These are phyloP conservation scores for Penicillium longicatenatum DNA, from an alignment of 495 filamentous ascomycete species.

Conservation along the genomic window DNA sequence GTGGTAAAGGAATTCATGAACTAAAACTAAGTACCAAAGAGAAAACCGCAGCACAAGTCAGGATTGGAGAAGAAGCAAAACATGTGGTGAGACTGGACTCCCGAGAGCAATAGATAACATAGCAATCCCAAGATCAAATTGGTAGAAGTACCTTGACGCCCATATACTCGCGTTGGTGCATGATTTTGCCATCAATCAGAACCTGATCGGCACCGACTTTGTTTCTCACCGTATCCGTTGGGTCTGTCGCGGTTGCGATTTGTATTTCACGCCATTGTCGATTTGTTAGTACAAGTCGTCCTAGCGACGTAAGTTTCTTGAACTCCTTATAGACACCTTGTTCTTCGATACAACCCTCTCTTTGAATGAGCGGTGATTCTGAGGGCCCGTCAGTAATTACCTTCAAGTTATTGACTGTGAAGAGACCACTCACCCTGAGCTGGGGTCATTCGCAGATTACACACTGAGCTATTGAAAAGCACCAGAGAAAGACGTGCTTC, in stretches of 20 bases:
- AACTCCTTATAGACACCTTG: conserved; percentile 46
- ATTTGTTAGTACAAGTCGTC: conserved; percentile 41
- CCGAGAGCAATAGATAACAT: not conserved
- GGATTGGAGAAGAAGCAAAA: too few relatives aligned
- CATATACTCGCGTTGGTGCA: conserved; percentile 48
- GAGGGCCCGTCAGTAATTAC: not conserved
- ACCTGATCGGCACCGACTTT: conserved; percentile 39
- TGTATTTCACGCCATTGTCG: conserved; percentile 45
- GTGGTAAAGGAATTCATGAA: too few relatives aligned
- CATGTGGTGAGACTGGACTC: too few relatives aligned
- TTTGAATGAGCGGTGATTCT: conserved; percentile 42
- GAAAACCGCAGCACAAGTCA: too few relatives aligned
- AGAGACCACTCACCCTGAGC: conserved; percentile 22
- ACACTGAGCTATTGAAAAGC: conserved; percentile 45
- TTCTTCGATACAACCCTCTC: conserved; percentile 43
- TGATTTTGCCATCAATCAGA: conserved; percentile 41
- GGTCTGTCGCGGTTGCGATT: conserved; percentile 42
- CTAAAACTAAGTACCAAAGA: too few relatives aligned
- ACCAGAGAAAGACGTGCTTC: conserved; percentile 46
- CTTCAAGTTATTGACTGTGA: not conserved
- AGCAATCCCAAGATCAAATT: conserved; percentile 20
- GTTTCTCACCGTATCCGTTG: conserved; percentile 38
- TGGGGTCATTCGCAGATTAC: conserved; percentile 39
- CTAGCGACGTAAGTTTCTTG: conserved; percentile 33
- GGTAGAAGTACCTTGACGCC: conserved; percentile 45